Percentiles rank a stretch among this genome's conserved stretches.
These are phyloP conservation scores for Coniochaeta ligniaria DNA, from an alignment of 2,329 filamentous ascomycete genomes.

Conservation along the genomic window DNA sequence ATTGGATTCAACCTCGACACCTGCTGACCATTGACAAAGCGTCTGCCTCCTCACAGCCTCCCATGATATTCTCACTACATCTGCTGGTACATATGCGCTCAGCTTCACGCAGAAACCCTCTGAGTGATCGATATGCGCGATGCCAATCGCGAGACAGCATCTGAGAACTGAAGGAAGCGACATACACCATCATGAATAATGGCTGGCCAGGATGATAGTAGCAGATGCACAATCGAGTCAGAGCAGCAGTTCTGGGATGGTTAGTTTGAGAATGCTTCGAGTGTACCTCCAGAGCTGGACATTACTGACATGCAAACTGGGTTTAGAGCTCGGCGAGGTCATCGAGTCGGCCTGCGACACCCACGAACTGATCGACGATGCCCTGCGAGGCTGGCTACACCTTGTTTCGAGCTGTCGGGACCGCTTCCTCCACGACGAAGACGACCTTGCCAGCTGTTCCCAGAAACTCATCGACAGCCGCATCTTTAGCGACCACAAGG, in stretches of 20 bases:
- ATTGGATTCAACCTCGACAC: not conserved
- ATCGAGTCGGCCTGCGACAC: slow-evolving; percentile 39
- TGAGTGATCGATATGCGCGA: not conserved
- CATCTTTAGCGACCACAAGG: slow-evolving; percentile 66
- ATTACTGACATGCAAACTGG: not conserved
- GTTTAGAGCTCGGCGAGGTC: slow-evolving; percentile 40
- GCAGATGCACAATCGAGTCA: slow-evolving; percentile 62
- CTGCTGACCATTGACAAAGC: not conserved
- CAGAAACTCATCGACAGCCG: slow-evolving; percentile 69
- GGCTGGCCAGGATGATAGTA: slow-evolving; percentile 60
- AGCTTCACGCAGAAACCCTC: not conserved
- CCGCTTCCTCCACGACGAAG: slow-evolving; percentile 66
- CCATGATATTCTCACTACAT: not conserved
- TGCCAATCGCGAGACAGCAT: not conserved
- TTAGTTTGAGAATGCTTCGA: slow-evolving; percentile 28
- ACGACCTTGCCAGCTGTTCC: slow-evolving; percentile 74
- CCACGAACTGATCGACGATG: slow-evolving; percentile 67
- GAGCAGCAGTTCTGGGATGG: slow-evolving; percentile 88
- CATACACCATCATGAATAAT: slow-evolving; percentile 26
- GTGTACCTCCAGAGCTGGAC: not conserved
- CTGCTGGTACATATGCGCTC: not conserved
- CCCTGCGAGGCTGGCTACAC: slow-evolving; percentile 74
- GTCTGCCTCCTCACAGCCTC: not conserved
- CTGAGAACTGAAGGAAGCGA: not conserved
- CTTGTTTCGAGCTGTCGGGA: slow-evolving; percentile 72